phyloP scores from a whole-genome alignment of 2,329 filamentous ascomycete genomes.

The Zopfia rhizophila region DNA sequence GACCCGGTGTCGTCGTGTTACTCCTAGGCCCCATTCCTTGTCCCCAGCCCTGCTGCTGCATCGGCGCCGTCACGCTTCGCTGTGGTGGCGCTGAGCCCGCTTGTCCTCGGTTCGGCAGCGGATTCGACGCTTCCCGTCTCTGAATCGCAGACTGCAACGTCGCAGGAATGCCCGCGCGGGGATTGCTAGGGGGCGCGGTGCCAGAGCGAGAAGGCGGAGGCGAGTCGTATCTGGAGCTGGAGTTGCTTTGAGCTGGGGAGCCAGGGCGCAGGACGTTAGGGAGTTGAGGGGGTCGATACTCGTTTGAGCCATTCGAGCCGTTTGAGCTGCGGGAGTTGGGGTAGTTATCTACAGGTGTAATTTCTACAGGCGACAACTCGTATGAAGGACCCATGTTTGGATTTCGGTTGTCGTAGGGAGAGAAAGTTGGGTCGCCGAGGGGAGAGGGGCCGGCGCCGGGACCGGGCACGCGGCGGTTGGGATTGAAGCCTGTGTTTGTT shows the following conservation, averaged over 20 bases:
- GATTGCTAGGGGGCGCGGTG: slow-evolving; percentile 40
- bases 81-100: slow-evolving; percentile 38
- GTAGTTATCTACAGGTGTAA: slow-evolving; percentile 29
- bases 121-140: slow-evolving; percentile 47
- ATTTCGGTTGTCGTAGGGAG: slow-evolving; percentile 42
- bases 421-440: slow-evolving; percentile 37
- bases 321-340: slow-evolving; percentile 29
- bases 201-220: slow-evolving; percentile 35
- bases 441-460: slow-evolving; percentile 20
- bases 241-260: slow-evolving; percentile 36
- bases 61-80: slow-evolving; percentile 47
- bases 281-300: slow-evolving; percentile 38
- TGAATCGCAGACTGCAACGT: slow-evolving; percentile 49
- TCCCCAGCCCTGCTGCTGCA: slow-evolving; percentile 41
- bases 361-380: slow-evolving; percentile 49
- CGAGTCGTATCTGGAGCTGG: slow-evolving; percentile 14
- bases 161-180: slow-evolving; percentile 43
- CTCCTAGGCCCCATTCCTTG: slow-evolving; percentile 30
- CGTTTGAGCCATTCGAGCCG: slow-evolving; percentile 28
- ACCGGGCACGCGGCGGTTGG: slow-evolving; percentile 12
- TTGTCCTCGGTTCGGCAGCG: slow-evolving; percentile 40
- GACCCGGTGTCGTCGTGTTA: slow-evolving; percentile 32
- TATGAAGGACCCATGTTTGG: slow-evolving; percentile 40
- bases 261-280: slow-evolving; percentile 38
- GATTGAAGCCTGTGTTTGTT: slow-evolving; percentile 19